Conservation (phyloP, 768 basidiomycete genomes). For the Trametes gibbosa region DNA sequence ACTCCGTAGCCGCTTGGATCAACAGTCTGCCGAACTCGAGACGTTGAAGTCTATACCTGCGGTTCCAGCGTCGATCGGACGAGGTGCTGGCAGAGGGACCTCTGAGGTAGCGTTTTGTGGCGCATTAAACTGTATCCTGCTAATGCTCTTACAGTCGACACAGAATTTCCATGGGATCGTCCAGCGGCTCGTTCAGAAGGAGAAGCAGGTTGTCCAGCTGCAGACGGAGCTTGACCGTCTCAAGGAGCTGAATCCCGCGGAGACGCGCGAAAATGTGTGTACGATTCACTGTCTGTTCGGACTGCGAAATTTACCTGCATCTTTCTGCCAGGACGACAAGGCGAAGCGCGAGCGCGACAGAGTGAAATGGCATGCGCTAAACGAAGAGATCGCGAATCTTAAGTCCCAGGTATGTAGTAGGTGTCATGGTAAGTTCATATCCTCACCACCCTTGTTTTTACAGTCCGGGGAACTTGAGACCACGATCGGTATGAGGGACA, state of each 20-base stretch:
- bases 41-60: conserved; percentile 55
- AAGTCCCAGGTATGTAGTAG: conserved; percentile 58
- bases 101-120: conserved; percentile 46
- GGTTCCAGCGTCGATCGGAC: conserved; percentile 38
- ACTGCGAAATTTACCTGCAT: background rate
- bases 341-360: conserved; percentile 75
- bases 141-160: conserved; percentile 13
- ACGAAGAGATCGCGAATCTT: conserved; percentile 70
- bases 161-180: conserved; percentile 72
- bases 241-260: conserved; percentile 54
- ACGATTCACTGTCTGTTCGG: background rate
- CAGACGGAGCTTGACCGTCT: conserved; percentile 68
- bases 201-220: conserved; percentile 77
- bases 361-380: conserved; percentile 66
- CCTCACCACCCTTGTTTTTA: background rate
- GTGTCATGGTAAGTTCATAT: background rate
- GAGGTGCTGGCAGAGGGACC: conserved; percentile 45
- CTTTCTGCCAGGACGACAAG: conserved; percentile 55
- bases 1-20: conserved; percentile 52
- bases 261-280: conserved; percentile 59
- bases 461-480: conserved; percentile 58
- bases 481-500: conserved; percentile 52
- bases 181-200: conserved; percentile 79
- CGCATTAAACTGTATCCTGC: background rate
- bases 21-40: conserved; percentile 67